Percentiles rank a stretch among this genome's conserved stretches.
These are phyloP conservation scores for Asterochloris sp. DNA, from an alignment of 139 green algal species.

Conservation along the genomic window DNA sequence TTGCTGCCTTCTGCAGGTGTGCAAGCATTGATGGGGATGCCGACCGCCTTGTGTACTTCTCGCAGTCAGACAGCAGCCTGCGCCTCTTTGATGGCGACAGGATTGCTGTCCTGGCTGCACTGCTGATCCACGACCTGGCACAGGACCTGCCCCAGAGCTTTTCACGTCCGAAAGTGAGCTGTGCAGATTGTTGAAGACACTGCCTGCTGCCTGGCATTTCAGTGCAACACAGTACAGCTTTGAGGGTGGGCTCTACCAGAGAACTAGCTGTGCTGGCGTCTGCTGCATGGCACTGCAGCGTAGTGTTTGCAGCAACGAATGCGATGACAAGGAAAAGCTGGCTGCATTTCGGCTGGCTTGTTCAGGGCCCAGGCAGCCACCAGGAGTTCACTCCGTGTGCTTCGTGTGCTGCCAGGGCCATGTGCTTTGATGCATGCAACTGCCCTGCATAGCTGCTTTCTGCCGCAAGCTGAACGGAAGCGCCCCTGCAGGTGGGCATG, in stretches of 20 bases:
- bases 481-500: constrained; percentile 66
- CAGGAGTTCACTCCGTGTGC: no score
- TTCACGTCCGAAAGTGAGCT: background rate
- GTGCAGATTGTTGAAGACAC: constrained; percentile 48
- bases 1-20: constrained; percentile 39
- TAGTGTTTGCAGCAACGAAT: no score
- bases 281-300: no score
- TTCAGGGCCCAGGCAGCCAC: no score
- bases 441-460: no score
- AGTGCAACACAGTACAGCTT: background rate
- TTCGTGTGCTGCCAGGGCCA: no score
- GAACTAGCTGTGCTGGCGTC: no score
- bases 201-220: constrained; percentile 33
- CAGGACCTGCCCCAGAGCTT: constrained; percentile 19
- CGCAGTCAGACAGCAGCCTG: constrained; percentile 16
- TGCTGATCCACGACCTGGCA: constrained; percentile 60
- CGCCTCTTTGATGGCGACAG: constrained; percentile 91
- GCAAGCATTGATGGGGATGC: constrained; percentile 91
- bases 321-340: no score
- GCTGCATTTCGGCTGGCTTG: no score
- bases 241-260: no score
- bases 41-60: constrained; percentile 96
- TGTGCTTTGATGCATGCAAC: no score
- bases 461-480: no score
- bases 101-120: constrained; percentile 81